These are phyloP conservation scores for Ophiocordyceps robertsii DNA, from an alignment of 2,329 filamentous ascomycete genomes.

Conservation along the genomic window DNA sequence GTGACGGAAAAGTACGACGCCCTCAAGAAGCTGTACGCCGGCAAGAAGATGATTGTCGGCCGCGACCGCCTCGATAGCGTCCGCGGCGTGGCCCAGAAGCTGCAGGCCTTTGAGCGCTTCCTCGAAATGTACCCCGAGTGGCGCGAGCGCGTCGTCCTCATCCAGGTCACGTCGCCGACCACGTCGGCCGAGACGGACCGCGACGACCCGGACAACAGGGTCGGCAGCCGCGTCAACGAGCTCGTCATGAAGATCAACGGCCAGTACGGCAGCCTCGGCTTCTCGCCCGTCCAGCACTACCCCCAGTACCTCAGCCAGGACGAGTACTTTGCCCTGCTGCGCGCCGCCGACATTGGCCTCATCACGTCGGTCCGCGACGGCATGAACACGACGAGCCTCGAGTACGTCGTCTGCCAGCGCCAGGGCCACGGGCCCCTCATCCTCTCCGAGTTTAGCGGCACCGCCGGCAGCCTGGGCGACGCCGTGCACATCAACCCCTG, in stretches of 20 bases:
- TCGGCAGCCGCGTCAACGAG: conserved; percentile 80
- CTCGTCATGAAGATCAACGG: conserved; percentile 88
- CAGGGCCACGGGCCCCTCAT: conserved; percentile 79
- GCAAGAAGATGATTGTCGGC: conserved; percentile 89
- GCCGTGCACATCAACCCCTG: conserved; percentile 96
- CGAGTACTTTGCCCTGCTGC: conserved; percentile 90
- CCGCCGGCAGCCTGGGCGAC: conserved; percentile 69
- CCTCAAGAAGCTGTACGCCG: conserved; percentile 66
- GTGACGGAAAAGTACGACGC: conserved; percentile 60
- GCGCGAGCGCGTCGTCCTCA: conserved; percentile 82
- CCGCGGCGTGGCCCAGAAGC: conserved; percentile 85
- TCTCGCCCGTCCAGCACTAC: conserved; percentile 86
- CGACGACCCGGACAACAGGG: conserved; percentile 65
- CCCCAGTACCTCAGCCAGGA: conserved; percentile 81
- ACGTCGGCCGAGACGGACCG: conserved; percentile 67
- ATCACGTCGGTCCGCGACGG: conserved; percentile 94
- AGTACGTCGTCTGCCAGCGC: conserved; percentile 88
- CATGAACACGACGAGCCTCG: conserved; percentile 94
- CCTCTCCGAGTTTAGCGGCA: conserved; percentile 92
- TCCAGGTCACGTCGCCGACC: conserved; percentile 66
- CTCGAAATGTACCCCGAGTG: conserved; percentile 83
- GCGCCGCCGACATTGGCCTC: conserved; percentile 78
- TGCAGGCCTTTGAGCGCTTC: conserved; percentile 89
- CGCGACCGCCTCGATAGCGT: conserved; percentile 89
- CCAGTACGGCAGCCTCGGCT: conserved; percentile 73